Percentiles rank a stretch among this genome's conserved stretches.
Evolutionary conservation across 2,329 filamentous ascomycete species (phyloP).

Genomic region (Ceratocystis diversiconidia): DNA sequence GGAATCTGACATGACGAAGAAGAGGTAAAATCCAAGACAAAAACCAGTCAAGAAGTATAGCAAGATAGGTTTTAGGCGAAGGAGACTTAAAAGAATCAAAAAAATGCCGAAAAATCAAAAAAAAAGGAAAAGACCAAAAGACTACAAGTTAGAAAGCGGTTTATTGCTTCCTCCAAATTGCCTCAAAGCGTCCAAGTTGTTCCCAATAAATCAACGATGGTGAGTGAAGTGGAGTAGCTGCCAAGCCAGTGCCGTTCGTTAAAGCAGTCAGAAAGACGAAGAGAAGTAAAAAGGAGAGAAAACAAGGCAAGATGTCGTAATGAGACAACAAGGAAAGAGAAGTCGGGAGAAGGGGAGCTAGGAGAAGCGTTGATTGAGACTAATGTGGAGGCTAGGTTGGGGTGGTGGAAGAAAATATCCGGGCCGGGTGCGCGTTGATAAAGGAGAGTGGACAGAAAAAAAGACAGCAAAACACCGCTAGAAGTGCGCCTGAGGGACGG

Average conservation of each 20-base stretch:
- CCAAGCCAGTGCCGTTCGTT: background rate
- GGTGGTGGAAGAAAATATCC: background rate
- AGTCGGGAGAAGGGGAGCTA: background rate
- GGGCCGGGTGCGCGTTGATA: background rate
- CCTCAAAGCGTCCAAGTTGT: background rate
- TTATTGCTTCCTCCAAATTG: background rate
- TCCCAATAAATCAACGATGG: background rate
- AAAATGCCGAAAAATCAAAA: background rate
- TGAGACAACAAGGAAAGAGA: background rate
- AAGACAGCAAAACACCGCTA: background rate
- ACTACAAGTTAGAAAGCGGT: background rate
- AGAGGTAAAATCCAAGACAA: background rate
- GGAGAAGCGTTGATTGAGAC: background rate
- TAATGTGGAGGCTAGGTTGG: background rate
- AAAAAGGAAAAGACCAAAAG: background rate
- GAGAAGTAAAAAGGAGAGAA: background rate
- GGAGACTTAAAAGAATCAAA: background rate
- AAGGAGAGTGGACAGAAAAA: background rate
- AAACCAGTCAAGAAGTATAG: background rate
- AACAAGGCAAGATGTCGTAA: background rate
- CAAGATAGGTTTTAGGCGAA: background rate
- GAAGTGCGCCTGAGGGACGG: too few species aligned
- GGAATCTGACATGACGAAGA: constrained; percentile 21
- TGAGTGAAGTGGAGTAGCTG: background rate
- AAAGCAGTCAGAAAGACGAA: background rate